Evolutionary conservation across 345 rosid genomes (phyloP), one percentile per base, ranked within the genome.

Genomic region (Citrus cavaleriei): DNA sequence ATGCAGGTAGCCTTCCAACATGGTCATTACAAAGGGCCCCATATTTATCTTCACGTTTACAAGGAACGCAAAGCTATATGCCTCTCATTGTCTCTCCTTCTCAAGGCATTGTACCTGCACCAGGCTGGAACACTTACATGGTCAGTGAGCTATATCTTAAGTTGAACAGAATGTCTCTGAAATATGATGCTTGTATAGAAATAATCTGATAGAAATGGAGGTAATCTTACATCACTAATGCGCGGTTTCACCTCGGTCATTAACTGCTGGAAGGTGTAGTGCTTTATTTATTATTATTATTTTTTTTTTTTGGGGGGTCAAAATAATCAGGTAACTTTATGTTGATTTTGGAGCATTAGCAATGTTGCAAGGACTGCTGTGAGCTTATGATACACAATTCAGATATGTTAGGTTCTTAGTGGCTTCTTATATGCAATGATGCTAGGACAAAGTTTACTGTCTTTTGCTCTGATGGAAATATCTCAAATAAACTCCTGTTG

Each of bases 41-140:
- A 7, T 86, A 88, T 83, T 78, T 87, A 38, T 69, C 86, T 77
- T 81, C 92, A 7, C 85, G 72, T 63, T 74, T 90, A 65, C 93
- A 88, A 78, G 87, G 81, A 55, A 82, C 86, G 35, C 93, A 85
- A 72, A 81, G 84, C 40, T 90, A 86, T 75, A 80, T 90, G 86
- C 93, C 95, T 46, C 80, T 84, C 80, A 75, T 90, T 82, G 78
- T 91, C 67, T 82, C 93, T 80, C 90, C 93, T 32, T 78, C 93
- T 68, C 95, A 87, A 78, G 85, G 88, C 79, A 77, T 88, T 16
- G 61, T 86, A 54, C 85, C 94, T 75, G 88, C 88, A 22, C 91
- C 86, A 59, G 89, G 88, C 79, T 93, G 97, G 97, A 80, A 87
- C 74, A 85, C 90, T 49, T 93, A 89, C 80, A 72, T 86, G 95